Conservation (phyloP, 306 rosid species). For the Dryas octopetala region DNA sequence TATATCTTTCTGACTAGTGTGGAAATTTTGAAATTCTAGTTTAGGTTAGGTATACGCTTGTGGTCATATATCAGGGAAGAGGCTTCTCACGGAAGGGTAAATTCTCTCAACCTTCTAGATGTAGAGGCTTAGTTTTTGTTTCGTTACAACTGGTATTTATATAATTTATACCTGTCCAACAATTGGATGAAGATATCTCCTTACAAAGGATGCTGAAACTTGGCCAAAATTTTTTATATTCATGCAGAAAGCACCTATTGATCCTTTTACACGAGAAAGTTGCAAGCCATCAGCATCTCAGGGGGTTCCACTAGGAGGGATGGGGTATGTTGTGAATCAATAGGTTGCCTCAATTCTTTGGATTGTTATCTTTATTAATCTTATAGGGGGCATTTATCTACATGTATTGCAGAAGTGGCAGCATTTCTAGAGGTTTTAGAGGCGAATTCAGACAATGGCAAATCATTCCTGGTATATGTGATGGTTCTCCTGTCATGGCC, state of each 20-base stretch:
- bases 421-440: constrained; percentile 98
- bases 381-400: constrained; percentile 25
- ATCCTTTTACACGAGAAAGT: constrained; percentile 91
- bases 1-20: constrained; percentile 11
- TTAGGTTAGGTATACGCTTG: constrained; percentile 83
- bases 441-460: constrained; percentile 98
- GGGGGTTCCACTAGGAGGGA: constrained; percentile 99
- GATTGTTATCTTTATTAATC: constrained; percentile 10
- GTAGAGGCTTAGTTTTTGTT: constrained; percentile 1
- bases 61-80: constrained; percentile 99
- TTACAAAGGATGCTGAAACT: constrained; percentile 23
- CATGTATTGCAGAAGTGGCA: constrained; percentile 74
- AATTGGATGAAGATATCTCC: constrained; percentile 2
- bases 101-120: constrained; percentile 22
- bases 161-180: neutral
- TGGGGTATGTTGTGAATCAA: constrained; percentile 69
- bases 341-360: constrained; percentile 2
- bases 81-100: constrained; percentile 99
- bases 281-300: constrained; percentile 98
- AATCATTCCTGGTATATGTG: constrained; percentile 83
- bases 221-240: constrained; percentile 15
- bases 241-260: constrained; percentile 96
- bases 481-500: constrained; percentile 94
- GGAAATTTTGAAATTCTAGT: constrained; percentile 48
- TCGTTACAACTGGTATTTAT: neutral